Conservation (phyloP, 2,329 filamentous ascomycete species). For the Parascedosporium putredinis region DNA sequence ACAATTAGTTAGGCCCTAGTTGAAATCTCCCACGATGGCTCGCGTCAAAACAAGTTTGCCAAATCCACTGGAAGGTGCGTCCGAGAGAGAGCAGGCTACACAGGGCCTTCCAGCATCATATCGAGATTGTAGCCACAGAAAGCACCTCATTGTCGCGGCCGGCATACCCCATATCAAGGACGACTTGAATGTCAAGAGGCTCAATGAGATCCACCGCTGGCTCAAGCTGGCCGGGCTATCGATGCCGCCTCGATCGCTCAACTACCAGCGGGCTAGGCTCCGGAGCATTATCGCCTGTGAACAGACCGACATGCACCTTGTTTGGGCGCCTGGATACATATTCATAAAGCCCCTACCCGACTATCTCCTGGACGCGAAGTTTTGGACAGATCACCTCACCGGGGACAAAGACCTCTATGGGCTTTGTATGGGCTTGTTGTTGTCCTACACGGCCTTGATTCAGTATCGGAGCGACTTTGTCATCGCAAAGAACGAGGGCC, state of each 20-base stretch:
- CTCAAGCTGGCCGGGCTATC: slow-evolving; percentile 19
- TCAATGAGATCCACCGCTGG: slow-evolving; percentile 11
- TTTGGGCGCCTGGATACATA: slow-evolving; percentile 16
- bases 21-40: too few relatives aligned
- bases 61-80: too few relatives aligned
- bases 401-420: background rate
- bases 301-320: slow-evolving; percentile 22
- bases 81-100: too few relatives aligned
- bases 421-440: slow-evolving; percentile 18
- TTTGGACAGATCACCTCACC: slow-evolving; percentile 11
- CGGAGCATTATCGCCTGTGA: slow-evolving; percentile 19
- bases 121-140: too few relatives aligned
- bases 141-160: too few relatives aligned
- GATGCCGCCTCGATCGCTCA: slow-evolving; percentile 16
- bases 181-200: slow-evolving; percentile 12
- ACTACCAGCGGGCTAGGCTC: slow-evolving; percentile 16
- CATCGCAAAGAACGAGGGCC: slow-evolving; percentile 22
- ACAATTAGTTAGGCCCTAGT: too few relatives aligned
- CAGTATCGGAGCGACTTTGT: slow-evolving; percentile 26
- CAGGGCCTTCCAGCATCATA: too few relatives aligned
- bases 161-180: too few relatives aligned
- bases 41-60: too few relatives aligned
- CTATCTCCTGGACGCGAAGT: slow-evolving; percentile 20
- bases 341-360: slow-evolving; percentile 25
- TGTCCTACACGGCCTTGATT: slow-evolving; percentile 26